A percentile compares a stretch with the other conserved stretches of the same genome.
Evolutionary conservation across 2,329 filamentous ascomycete genomes (phyloP).

Genomic region (Cladosporium oxysporum): DNA sequence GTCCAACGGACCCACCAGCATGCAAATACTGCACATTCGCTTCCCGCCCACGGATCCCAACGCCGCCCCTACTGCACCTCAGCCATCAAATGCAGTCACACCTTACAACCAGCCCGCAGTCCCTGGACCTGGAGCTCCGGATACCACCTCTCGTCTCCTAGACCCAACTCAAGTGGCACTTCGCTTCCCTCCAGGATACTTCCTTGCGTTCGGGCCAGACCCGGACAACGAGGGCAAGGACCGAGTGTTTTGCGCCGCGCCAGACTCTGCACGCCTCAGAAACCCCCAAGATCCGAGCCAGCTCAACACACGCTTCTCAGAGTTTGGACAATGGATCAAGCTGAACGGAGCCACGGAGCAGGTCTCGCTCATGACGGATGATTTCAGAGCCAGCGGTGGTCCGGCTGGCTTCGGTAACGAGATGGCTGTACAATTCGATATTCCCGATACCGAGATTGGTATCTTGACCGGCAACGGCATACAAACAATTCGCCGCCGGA

Average conservation of each 20-base stretch:
- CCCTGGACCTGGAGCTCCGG: slow-evolving; percentile 26
- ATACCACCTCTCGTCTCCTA: slow-evolving; percentile 39
- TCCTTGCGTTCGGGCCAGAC: slow-evolving; percentile 73
- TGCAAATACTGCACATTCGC: slow-evolving; percentile 97
- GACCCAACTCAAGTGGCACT: slow-evolving; percentile 39
- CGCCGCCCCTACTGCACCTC: slow-evolving; percentile 25
- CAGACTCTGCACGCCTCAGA: slow-evolving; percentile 82
- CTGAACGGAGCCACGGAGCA: slow-evolving; percentile 44
- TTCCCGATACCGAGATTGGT: slow-evolving; percentile 77
- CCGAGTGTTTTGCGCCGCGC: slow-evolving; percentile 79
- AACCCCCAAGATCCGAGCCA: slow-evolving; percentile 45
- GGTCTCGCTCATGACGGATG: slow-evolving; percentile 64
- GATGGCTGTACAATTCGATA: slow-evolving; percentile 91
- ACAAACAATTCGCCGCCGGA: slow-evolving; percentile 77
- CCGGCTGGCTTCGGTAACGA: slow-evolving; percentile 91
- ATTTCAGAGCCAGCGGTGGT: slow-evolving; percentile 67
- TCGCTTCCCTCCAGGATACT: slow-evolving; percentile 83
- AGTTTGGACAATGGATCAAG: slow-evolving; percentile 78
- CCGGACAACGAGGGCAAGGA: slow-evolving; percentile 49
- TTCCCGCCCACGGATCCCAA: slow-evolving; percentile 67
- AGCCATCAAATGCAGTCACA: slow-evolving; percentile 24
- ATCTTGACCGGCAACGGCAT: slow-evolving; percentile 90
- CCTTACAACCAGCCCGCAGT: slow-evolving; percentile 26
- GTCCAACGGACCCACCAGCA: slow-evolving; percentile 78
- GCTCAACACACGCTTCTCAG: slow-evolving; percentile 65